Evolutionary conservation across 148 eudicot genomes (phyloP).

Genomic region (Heliamphora exappendiculata): DNA sequence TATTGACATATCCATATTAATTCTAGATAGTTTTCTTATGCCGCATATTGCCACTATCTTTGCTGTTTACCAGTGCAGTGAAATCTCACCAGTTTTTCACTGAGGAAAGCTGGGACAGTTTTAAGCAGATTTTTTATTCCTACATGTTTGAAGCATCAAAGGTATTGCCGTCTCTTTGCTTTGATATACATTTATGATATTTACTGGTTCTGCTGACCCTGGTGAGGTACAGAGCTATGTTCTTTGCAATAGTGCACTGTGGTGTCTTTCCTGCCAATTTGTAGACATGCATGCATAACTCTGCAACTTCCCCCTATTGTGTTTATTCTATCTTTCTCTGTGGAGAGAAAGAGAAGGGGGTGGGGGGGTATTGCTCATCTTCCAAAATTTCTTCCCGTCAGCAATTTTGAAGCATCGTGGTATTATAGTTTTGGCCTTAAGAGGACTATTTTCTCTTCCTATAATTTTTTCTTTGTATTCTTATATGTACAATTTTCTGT

Average conservation of each 20-base stretch:
- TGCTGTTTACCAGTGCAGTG: conserved; percentile 73
- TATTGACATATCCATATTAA: background rate
- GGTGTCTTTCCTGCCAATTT: background rate
- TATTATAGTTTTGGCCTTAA: background rate
- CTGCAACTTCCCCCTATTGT: too few relatives aligned
- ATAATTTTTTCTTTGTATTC: background rate
- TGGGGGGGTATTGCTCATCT: too few relatives aligned
- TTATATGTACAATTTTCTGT: too few relatives aligned
- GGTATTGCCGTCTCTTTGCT: conserved; percentile 34
- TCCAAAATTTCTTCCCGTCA: too few relatives aligned
- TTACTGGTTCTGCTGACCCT: background rate
- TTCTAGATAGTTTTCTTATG: background rate
- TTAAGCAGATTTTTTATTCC: conserved; percentile 80
- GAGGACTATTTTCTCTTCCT: background rate
- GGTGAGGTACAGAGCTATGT: background rate
- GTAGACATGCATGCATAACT: background rate
- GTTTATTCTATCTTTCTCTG: too few relatives aligned
- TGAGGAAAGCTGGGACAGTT: conserved; percentile 84
- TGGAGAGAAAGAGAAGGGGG: too few relatives aligned
- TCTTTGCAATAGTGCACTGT: background rate
- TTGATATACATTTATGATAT: background rate
- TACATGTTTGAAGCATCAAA: conserved; percentile 95
- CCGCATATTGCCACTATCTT: conserved; percentile 30
- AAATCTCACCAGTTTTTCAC: conserved; percentile 88
- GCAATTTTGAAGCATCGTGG: too few relatives aligned